These are phyloP conservation scores for Colletotrichum somersetense DNA, from an alignment of 2,329 filamentous ascomycete genomes.

Conservation along the genomic window DNA sequence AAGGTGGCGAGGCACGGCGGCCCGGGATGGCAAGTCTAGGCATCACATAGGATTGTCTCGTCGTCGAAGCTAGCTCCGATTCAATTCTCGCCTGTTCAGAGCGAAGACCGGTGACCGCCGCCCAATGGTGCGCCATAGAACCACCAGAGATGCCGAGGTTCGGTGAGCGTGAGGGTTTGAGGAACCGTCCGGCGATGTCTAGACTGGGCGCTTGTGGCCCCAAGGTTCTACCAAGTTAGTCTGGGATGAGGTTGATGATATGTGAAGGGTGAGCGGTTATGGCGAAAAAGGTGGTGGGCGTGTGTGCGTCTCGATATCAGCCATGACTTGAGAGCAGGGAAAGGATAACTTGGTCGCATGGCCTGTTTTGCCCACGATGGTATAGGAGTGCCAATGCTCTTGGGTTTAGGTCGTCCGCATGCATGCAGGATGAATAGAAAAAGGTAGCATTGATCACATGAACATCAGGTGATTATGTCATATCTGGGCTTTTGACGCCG, in stretches of 20 bases:
- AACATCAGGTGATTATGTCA: neutral
- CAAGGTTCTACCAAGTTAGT: neutral
- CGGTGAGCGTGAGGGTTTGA: slow-evolving; percentile 4
- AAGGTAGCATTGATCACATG: neutral
- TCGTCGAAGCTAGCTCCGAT: slow-evolving; percentile 34
- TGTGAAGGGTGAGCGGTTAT: neutral
- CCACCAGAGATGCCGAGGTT: slow-evolving; percentile 33
- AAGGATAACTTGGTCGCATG: neutral
- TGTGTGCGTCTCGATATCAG: slow-evolving; percentile 3
- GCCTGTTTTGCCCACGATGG: slow-evolving; percentile 10
- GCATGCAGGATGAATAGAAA: no score
- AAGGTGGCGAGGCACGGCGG: slow-evolving; percentile 16
- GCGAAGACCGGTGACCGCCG: neutral
- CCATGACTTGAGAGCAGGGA: neutral
- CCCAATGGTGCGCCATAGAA: slow-evolving; percentile 26
- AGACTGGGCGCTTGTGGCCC: neutral
- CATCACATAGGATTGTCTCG: slow-evolving; percentile 8
- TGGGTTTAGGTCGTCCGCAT: neutral
- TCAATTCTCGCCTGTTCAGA: neutral
- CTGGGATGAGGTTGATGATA: slow-evolving; percentile 10
- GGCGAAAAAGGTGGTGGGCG: slow-evolving; percentile 23
- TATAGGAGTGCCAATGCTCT: slow-evolving; percentile 9
- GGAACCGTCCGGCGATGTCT: neutral
- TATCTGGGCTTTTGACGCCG: neutral
- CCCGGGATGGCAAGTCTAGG: neutral